Evolutionary conservation across 208 protist species (phyloP).

Genomic region (Wallacemonas collosoma): DNA sequence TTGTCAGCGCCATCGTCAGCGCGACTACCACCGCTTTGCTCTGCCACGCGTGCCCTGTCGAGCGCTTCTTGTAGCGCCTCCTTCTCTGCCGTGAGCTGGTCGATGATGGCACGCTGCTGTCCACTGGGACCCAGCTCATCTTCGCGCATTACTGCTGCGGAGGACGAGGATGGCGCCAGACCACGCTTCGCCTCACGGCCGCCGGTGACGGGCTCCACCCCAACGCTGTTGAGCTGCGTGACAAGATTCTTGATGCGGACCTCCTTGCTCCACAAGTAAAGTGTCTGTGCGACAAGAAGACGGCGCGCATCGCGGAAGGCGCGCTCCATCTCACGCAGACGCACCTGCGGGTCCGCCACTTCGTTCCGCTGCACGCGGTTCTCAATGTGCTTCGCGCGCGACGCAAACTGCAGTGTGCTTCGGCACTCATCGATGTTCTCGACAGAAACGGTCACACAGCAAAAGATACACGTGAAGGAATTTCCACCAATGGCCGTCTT

Average conservation of each 20-base stretch:
- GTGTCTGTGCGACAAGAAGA: constrained; percentile 56
- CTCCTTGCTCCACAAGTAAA: constrained; percentile 78
- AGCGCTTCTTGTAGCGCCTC: constrained; percentile 46
- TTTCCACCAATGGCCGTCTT: constrained; percentile 95
- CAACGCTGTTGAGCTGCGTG: constrained; percentile 22
- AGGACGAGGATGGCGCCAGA: not conserved
- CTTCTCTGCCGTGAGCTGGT: constrained; percentile 57
- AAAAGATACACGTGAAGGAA: constrained; percentile 90
- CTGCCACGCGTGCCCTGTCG: not conserved
- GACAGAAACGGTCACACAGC: constrained; percentile 68
- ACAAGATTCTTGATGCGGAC: constrained; percentile 45
- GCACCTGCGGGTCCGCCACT: constrained; percentile 52
- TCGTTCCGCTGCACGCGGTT: constrained; percentile 73
- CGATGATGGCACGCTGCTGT: constrained; percentile 63
- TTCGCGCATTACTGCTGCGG: not conserved
- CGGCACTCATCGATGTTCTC: constrained; percentile 73
- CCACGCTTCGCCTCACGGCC: not conserved
- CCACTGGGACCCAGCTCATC: constrained; percentile 8
- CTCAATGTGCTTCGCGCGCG: constrained; percentile 63
- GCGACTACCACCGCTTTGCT: not conserved
- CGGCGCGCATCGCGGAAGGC: constrained; percentile 39
- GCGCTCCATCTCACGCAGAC: constrained; percentile 45
- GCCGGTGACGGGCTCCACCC: not conserved
- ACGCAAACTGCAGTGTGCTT: constrained; percentile 82
- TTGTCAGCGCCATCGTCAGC: constrained; percentile 31